These are phyloP conservation scores for Aureobasidium pullulans DNA, from an alignment of 2,329 filamentous ascomycete genomes.

Conservation along the genomic window DNA sequence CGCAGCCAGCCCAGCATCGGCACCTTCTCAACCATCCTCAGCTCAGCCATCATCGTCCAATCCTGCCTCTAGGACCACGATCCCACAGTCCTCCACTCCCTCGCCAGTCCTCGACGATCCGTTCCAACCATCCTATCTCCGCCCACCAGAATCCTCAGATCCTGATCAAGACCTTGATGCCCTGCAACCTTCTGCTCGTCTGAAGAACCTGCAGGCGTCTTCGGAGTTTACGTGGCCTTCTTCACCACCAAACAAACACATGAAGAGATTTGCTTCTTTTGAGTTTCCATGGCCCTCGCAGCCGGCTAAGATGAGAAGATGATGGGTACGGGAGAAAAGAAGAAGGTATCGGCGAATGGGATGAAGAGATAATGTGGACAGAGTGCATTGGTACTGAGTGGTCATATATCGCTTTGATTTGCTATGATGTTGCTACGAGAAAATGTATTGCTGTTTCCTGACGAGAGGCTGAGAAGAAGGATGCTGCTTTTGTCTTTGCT, in stretches of 20 bases:
- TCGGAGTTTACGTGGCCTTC: slow-evolving; percentile 1
- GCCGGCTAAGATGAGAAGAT: too few species aligned
- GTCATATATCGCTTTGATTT: too few species aligned
- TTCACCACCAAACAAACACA: neutral
- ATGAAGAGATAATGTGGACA: too few species aligned
- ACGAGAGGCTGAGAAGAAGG: too few species aligned
- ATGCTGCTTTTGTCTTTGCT: too few species aligned
- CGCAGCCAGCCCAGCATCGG: neutral
- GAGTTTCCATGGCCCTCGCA: neutral
- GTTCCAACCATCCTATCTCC: neutral
- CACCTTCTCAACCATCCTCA: neutral
- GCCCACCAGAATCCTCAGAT: neutral
- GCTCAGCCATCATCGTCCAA: neutral
- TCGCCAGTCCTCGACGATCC: neutral
- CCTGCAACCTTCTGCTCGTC: neutral
- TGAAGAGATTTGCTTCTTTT: neutral
- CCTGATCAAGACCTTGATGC: neutral
- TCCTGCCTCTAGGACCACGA: neutral
- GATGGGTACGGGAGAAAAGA: too few species aligned
- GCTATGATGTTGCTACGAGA: too few species aligned
- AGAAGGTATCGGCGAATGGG: too few species aligned
- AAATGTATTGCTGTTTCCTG: too few species aligned
- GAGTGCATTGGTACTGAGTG: too few species aligned
- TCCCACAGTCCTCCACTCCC: neutral
- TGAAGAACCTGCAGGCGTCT: neutral